These are phyloP conservation scores for Telopea speciosissima DNA, from an alignment of 177 flowering plant species.

Conservation along the genomic window DNA sequence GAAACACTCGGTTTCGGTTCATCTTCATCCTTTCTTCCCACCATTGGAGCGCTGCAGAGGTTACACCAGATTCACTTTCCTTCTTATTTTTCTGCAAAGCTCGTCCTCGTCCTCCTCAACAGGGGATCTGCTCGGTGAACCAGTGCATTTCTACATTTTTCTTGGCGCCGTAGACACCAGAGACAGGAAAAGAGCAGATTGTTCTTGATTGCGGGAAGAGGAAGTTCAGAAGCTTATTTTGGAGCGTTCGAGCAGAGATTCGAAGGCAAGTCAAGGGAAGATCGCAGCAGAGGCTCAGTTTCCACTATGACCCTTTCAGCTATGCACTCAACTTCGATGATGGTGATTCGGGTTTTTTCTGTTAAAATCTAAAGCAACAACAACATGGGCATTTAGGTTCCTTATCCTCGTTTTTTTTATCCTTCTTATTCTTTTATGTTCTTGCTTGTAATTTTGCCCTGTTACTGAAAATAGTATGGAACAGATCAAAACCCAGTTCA, in stretches of 20 bases:
- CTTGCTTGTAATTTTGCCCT: neutral
- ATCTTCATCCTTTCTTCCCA: no score
- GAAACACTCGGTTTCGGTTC: no score
- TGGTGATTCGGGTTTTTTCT: slow-evolving; percentile 28
- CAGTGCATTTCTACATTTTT: no score
- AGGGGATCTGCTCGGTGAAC: no score
- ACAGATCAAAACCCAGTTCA: neutral
- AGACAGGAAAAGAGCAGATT: neutral
- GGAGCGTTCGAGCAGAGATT: slow-evolving; percentile 31
- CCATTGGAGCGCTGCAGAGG: no score
- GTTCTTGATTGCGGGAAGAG: slow-evolving; percentile 26
- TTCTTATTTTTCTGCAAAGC: no score
- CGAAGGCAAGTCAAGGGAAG: slow-evolving; percentile 16
- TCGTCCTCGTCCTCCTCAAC: no score
- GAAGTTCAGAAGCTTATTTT: slow-evolving; percentile 27
- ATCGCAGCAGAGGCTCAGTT: slow-evolving; percentile 19
- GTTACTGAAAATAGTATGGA: neutral
- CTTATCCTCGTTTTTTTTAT: neutral
- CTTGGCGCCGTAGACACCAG: no score
- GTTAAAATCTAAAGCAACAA: slow-evolving; percentile 6
- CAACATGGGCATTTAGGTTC: neutral
- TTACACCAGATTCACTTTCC: no score
- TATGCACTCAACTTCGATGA: slow-evolving; percentile 36
- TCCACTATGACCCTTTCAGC: slow-evolving; percentile 31
- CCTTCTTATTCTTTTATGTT: neutral